Evolutionary conservation across 1,284 basidiomycete genomes (phyloP).

Genomic region (Serendipita sp.): DNA sequence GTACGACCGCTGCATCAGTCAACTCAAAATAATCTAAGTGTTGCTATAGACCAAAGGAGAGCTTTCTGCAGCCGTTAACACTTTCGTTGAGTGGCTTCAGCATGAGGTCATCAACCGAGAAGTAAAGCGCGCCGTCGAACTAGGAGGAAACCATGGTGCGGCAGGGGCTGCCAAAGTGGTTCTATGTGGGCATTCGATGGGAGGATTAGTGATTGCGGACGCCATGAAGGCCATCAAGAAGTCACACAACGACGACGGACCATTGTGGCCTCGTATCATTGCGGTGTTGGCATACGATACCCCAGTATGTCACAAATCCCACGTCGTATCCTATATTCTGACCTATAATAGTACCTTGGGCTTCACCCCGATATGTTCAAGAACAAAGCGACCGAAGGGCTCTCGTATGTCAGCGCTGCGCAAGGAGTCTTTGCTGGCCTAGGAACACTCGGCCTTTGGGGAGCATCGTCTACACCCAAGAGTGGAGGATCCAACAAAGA

Average conservation of each 20-base stretch:
- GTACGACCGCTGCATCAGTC: slow-evolving; percentile 25
- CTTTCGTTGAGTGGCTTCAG: slow-evolving; percentile 83
- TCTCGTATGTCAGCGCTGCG: slow-evolving; percentile 57
- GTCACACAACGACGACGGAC: slow-evolving; percentile 24
- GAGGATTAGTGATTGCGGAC: slow-evolving; percentile 77
- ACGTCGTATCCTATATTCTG: neutral
- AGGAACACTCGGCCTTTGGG: slow-evolving; percentile 36
- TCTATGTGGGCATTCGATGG: slow-evolving; percentile 91
- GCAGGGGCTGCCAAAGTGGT: slow-evolving; percentile 71
- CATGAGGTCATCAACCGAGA: slow-evolving; percentile 48
- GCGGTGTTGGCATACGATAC: slow-evolving; percentile 83
- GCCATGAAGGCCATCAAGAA: slow-evolving; percentile 62
- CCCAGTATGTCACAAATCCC: slow-evolving; percentile 41
- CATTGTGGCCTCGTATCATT: slow-evolving; percentile 71
- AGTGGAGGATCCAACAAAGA: slow-evolving; percentile 6
- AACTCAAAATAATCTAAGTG: neutral
- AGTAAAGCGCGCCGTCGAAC: slow-evolving; percentile 51
- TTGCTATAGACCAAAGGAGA: slow-evolving; percentile 62
- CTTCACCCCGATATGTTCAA: slow-evolving; percentile 81
- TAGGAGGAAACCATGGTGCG: slow-evolving; percentile 34
- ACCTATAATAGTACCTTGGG: slow-evolving; percentile 54
- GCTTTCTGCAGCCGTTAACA: slow-evolving; percentile 69
- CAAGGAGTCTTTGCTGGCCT: slow-evolving; percentile 32
- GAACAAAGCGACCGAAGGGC: slow-evolving; percentile 65
- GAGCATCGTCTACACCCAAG: slow-evolving; percentile 21